Evolutionary conservation across 2,329 filamentous ascomycete species (phyloP).

Genomic region (Sporothrix luriei): DNA sequence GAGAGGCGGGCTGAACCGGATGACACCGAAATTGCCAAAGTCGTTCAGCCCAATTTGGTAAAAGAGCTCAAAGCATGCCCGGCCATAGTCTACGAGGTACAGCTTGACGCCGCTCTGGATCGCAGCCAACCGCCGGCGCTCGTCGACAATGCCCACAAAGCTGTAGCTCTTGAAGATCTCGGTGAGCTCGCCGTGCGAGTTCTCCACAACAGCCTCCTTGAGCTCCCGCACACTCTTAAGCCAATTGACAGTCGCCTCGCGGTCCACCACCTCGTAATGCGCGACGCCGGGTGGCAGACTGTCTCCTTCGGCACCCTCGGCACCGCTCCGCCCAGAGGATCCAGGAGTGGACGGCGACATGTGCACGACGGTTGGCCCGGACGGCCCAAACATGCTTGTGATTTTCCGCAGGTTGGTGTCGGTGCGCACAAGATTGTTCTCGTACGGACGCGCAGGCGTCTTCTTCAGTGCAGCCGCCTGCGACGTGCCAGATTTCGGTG

Average conservation of each 20-base stretch:
- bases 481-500: slow-evolving; percentile 41
- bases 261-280: slow-evolving; percentile 72
- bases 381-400: slow-evolving; percentile 85
- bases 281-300: slow-evolving; percentile 52
- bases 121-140: slow-evolving; percentile 81
- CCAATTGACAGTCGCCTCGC: slow-evolving; percentile 68
- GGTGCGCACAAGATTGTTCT: slow-evolving; percentile 88
- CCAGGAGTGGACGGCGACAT: slow-evolving; percentile 37
- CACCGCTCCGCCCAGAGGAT: slow-evolving; percentile 31
- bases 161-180: slow-evolving; percentile 86
- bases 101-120: slow-evolving; percentile 92
- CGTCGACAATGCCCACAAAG: slow-evolving; percentile 91
- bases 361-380: slow-evolving; percentile 40
- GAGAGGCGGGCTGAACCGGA: slow-evolving; percentile 77
- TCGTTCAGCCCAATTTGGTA: slow-evolving; percentile 94
- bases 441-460: slow-evolving; percentile 63
- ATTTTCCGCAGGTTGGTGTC: slow-evolving; percentile 91
- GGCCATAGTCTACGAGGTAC: slow-evolving; percentile 90
- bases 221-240: slow-evolving; percentile 85
- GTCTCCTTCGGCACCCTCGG: background rate
- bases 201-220: slow-evolving; percentile 75
- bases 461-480: slow-evolving; percentile 44
- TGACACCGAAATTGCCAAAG: slow-evolving; percentile 89
- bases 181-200: slow-evolving; percentile 81
- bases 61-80: slow-evolving; percentile 84